Percentiles rank a stretch among this genome's conserved stretches.
These are phyloP conservation scores for Gaeumannomyces tritici DNA, from an alignment of 2,329 filamentous ascomycete genomes.

Conservation along the genomic window DNA sequence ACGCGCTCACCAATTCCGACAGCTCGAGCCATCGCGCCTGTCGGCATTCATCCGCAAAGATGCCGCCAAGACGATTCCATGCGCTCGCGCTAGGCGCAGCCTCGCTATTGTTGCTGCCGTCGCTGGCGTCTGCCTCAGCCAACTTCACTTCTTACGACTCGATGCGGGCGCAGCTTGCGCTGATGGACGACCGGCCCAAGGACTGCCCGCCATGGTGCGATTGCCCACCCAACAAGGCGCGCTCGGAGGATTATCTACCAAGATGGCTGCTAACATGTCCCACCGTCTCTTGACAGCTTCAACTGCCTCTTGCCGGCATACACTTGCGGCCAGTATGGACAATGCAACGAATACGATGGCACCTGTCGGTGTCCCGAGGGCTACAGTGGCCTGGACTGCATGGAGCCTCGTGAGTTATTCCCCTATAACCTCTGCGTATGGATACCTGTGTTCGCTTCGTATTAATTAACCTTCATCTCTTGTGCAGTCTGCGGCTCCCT, in stretches of 20 bases:
- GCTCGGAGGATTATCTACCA: background rate
- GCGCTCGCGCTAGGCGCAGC: conserved; percentile 29
- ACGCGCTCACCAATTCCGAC: background rate
- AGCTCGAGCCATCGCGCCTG: background rate
- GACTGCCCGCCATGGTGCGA: conserved; percentile 70
- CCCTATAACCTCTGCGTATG: background rate
- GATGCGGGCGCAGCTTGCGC: conserved; percentile 55
- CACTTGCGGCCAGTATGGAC: conserved; percentile 80
- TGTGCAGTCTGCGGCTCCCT: conserved; percentile 71
- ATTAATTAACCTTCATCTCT: background rate
- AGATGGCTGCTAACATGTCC: conserved; percentile 28
- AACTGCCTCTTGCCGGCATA: conserved; percentile 95
- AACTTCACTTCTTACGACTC: conserved; percentile 54
- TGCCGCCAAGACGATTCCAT: conserved; percentile 28
- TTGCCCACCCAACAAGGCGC: conserved; percentile 6
- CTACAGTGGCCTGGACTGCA: conserved; percentile 90
- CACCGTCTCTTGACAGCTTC: conserved; percentile 60
- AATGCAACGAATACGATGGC: conserved; percentile 82
- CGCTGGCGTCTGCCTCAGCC: conserved; percentile 26
- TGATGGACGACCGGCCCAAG: conserved; percentile 64
- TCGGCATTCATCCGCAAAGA: conserved; percentile 10
- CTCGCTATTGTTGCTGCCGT: conserved; percentile 23
- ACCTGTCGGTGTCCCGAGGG: conserved; percentile 88
- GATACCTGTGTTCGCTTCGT: background rate
- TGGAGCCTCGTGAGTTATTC: conserved; percentile 57